Conservation (phyloP, 2,329 filamentous ascomycete genomes). For the Talaromyces sp. region DNA sequence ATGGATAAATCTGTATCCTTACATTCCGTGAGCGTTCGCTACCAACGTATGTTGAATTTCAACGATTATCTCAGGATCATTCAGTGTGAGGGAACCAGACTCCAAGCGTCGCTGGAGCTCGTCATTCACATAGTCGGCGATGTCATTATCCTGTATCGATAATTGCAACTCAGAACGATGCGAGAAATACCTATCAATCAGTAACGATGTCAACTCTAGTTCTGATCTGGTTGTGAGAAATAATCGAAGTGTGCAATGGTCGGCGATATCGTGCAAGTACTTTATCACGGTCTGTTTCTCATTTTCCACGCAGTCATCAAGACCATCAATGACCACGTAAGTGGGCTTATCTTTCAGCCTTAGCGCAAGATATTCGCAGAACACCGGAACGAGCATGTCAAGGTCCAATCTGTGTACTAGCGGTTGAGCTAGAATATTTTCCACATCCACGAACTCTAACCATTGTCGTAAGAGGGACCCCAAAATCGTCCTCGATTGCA, state of each 20-base stretch:
- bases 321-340: neutral
- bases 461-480: conserved; percentile 2
- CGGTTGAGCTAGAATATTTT: neutral
- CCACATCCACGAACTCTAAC: neutral
- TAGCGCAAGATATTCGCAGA: neutral
- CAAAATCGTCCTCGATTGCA: conserved; percentile 3
- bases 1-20: neutral
- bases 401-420: neutral
- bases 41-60: neutral
- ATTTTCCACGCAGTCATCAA: neutral
- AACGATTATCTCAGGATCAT: conserved; percentile 1
- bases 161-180: neutral
- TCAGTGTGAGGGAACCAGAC: neutral
- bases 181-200: neutral
- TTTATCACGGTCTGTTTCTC: neutral
- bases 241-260: neutral
- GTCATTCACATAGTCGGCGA: conserved; percentile 4
- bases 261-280: neutral
- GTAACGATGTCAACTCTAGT: neutral
- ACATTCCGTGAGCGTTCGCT: neutral
- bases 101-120: conserved; percentile 1
- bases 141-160: neutral
- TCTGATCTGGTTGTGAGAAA: neutral
- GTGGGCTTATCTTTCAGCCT: neutral
- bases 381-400: neutral